Base-by-base conservation (phyloP, 768 basidiomycete genomes). In the Polyporus arcularius region DNA sequence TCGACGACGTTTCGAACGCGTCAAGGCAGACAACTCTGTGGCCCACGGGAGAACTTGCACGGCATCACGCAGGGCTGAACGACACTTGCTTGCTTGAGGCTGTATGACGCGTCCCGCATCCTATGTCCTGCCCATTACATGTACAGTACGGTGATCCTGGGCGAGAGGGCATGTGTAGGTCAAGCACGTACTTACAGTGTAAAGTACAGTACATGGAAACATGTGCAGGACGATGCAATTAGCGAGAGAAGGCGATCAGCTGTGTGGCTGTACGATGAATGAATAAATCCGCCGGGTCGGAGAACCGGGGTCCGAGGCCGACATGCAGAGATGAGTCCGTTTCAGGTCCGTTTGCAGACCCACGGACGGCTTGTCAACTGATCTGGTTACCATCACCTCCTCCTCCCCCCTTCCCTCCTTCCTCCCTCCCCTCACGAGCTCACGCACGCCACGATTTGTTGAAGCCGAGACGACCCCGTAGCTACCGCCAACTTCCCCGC, bases 351-450 rank as follows among this genome's bases (percentile, higher is more conserved):
- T 26, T 26, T 26, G 21, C 21, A 26, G 21, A 26, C 21, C 21
- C 21, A 26, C 21, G 21, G 35, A 35, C 35, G 35, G 6, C 35
- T 35, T 35, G 35, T 35, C 35, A 35, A 35, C 35, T 26, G 26
- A 49, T 18, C 57, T 54, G 55, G 54, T 56, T 55, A 52, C 60
- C 60, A 61, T 56, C 60, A 61, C 21, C 21, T 32, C 6, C 55
- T 49, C 32, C 38, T 42, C 14, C 18, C 28, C 21, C 11, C 21
- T n/a, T 12, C 35, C 35, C 38, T 31, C 6, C 45, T 35, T 43
- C 53, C 18, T 4, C 40, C 39, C 31, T 31, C 40, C 40, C 49
- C 21, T 48, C 46, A 47, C 10, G 51, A 48, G 32, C 49, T 31
- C 57, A 51, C 57, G 48, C 35, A 15, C 46, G 18, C 35, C 35